Evolutionary conservation across 2,329 filamentous ascomycete species (phyloP), one percentile per base, ranked within the genome.

Genomic region (Grosmannia serpens): DNA sequence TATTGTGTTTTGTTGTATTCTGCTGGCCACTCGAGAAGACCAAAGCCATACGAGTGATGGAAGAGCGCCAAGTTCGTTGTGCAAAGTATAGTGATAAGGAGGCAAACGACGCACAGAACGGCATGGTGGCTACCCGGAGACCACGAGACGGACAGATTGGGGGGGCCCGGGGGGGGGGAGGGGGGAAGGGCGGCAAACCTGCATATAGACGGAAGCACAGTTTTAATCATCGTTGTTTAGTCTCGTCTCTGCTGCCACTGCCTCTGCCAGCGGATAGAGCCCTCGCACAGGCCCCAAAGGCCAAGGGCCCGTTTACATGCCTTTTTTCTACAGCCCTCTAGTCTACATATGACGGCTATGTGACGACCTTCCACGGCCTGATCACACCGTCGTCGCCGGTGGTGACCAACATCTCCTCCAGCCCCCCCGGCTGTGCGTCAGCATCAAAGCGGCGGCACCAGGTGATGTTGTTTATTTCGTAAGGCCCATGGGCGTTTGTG

Each of bases 311-410:
- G n/a, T n/a, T n/a, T n/a, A n/a, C n/a, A n/a, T n/a, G n/a, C n/a
- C n/a, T n/a, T n/a, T n/a, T n/a, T n/a, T 58, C 38, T 41, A 8
- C 15, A 41, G 38, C 17, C 31, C 38, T 20, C 38, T 20, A 41
- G 38, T 41, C 38, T 17, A 20, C 20, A 20, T 44, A 44, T 44
- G 8, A 7, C 13, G 8, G 20, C n/a, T 17, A 58, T n/a, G 33
- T 47, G 10, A 62, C 52, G 22, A 64, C 27, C 56, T 82, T 79
- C 92, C 94, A 99, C 1, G 91, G 84, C 67, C 87, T 86, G 31
- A 96, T 87, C 56, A 87, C 78, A 0, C 94, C 94, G 72, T 97
- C 91, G 69, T 99, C 94, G 0, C 92, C 94, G 0, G 91, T 96
- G 20, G 88, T 94, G 24, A 97, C 76, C 53, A 99, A 76, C 69